Percentiles rank a stretch among this genome's conserved stretches.
Conservation (phyloP, 1,284 basidiomycete species). For the Vanrija sp. region DNA sequence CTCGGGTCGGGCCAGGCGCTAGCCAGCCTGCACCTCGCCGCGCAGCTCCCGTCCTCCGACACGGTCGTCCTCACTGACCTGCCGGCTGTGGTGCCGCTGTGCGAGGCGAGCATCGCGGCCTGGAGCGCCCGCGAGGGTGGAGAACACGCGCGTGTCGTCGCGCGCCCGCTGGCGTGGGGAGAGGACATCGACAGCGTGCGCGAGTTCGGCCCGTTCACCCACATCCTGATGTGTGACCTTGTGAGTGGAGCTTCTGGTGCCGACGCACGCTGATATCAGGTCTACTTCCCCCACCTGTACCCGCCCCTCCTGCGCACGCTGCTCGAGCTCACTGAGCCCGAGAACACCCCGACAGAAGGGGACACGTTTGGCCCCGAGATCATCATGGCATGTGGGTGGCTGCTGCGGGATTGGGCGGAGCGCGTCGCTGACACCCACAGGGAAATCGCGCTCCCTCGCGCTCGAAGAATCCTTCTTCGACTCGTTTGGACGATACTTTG, state of each 20-base stretch:
- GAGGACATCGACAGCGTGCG: slow-evolving; percentile 14
- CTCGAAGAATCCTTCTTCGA: slow-evolving; percentile 48
- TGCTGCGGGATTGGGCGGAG: neutral
- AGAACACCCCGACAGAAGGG: slow-evolving; percentile 2
- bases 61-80: slow-evolving; percentile 41
- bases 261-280: slow-evolving; percentile 19
- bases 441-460: slow-evolving; percentile 39
- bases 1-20: slow-evolving; percentile 46
- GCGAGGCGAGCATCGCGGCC: slow-evolving; percentile 25
- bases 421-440: slow-evolving; percentile 13
- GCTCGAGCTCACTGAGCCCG: slow-evolving; percentile 36
- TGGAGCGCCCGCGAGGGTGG: slow-evolving; percentile 12
- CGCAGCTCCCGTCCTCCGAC: slow-evolving; percentile 22
- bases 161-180: slow-evolving; percentile 40
- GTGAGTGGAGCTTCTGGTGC: slow-evolving; percentile 20
- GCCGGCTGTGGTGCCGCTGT: slow-evolving; percentile 40
- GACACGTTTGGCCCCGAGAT: slow-evolving; percentile 38
- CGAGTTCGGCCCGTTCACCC: slow-evolving; percentile 27
- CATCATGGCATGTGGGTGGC: slow-evolving; percentile 41
- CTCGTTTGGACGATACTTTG: slow-evolving; percentile 37
- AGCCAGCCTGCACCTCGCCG: slow-evolving; percentile 38
- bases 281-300: slow-evolving; percentile 47
- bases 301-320: slow-evolving; percentile 39
- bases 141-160: slow-evolving; percentile 20
- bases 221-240: slow-evolving; percentile 45